Base-by-base conservation (phyloP, 352 stramenopile species). In the Pythium rishiriense region DNA sequence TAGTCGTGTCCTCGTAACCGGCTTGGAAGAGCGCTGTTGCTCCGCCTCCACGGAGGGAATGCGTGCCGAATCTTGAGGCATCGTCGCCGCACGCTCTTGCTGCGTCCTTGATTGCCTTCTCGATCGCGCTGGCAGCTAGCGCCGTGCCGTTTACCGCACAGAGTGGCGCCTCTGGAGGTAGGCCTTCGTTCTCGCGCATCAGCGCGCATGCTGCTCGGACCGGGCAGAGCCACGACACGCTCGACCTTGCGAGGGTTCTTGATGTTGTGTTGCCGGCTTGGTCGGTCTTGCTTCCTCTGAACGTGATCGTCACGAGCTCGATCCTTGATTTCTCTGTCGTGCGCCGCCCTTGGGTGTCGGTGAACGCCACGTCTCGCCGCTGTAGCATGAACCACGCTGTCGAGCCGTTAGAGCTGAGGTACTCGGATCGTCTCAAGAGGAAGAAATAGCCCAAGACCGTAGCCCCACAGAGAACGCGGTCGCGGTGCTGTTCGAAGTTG, bases 391-490 rank as follows among this genome's bases (percentile, higher is more conserved):
- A 46, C 0, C 61, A 14, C 3, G 69, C 64, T 0, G 45, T 37
- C 0, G 25, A 21, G 12, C 58, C 59, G n/a, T 70, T 66, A 1
- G 60, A 48, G 22, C 39, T 62, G 3, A 68, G 58, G 53, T 78
- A 71, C 14, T 65, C 42, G 5, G 52, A 19, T 7, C 26, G 35
- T 49, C 59, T 28, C 0, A 58, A 42, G 0, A 67, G 29, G 24
- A 51, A 67, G 51, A 57, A 62, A 24, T 24, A 67, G 50, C 60
- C 51, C 60, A 67, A 11, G 50, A 62, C 1, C 26, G 60, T 24
- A 67, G 51, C 60, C 61, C 73, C 69, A 65, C 61, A 75, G 10
- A 75, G 43, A 59, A 74, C 56, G 55, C 67, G 70, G 48, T 78
- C 70, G 66, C 71, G 66, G 45, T 51, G 9, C 24, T 14, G 29